phyloP scores from a whole-genome alignment of 805 yeast genomes.

The Wickerhamiella sorbophila region DNA sequence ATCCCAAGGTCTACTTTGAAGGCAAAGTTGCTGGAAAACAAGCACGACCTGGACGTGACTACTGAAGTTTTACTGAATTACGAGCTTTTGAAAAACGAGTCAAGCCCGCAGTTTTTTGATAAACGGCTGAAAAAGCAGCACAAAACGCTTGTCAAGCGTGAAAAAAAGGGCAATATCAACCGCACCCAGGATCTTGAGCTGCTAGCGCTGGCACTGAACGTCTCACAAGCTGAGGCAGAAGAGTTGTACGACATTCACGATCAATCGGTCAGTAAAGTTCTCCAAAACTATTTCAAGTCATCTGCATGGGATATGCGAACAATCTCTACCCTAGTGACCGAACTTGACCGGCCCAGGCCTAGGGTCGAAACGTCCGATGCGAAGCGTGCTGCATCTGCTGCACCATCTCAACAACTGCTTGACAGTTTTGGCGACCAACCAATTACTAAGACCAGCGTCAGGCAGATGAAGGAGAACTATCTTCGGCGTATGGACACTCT shows the following conservation, averaged over 20 bases:
- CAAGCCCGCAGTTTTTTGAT: constrained; percentile 4
- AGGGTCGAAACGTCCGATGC: too few relatives aligned
- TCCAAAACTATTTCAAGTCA: neutral
- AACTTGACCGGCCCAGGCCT: neutral
- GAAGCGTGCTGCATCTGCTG: neutral
- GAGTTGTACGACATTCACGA: neutral
- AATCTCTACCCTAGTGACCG: neutral
- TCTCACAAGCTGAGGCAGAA: neutral
- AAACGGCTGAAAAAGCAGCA: neutral
- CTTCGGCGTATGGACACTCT: neutral
- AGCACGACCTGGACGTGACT: constrained; percentile 7
- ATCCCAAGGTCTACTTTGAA: constrained; percentile 1
- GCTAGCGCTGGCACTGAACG: neutral
- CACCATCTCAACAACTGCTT: neutral
- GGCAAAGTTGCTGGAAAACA: neutral
- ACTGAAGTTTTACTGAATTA: constrained; percentile 10
- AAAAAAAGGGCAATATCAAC: neutral
- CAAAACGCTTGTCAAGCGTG: neutral
- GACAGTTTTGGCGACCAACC: neutral
- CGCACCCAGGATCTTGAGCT: neutral
- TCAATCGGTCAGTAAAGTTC: neutral
- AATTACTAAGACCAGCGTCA: neutral
- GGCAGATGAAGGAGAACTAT: neutral
- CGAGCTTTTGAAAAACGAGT: constrained; percentile 3
- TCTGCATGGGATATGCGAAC: neutral